These are phyloP conservation scores for Rhodotorula sp. DNA, from an alignment of 1,284 basidiomycete species.

Conservation along the genomic window DNA sequence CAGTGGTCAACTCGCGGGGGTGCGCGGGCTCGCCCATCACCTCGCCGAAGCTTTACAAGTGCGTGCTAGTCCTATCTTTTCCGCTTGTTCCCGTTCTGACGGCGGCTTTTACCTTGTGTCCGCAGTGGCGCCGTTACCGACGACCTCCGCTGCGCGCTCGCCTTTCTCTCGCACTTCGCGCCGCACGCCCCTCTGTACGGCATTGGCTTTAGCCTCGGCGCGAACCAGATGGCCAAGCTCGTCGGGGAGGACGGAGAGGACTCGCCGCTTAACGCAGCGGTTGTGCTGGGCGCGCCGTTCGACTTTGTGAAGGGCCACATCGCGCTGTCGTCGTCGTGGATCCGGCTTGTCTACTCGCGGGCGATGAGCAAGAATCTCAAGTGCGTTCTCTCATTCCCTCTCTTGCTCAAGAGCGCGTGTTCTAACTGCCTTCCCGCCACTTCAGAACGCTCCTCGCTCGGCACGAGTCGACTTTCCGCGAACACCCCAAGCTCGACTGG, in stretches of 20 bases:
- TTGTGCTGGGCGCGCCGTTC: slow-evolving; percentile 81
- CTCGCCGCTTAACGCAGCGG: slow-evolving; percentile 73
- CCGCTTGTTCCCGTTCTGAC: not conserved
- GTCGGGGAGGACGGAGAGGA: slow-evolving; percentile 74
- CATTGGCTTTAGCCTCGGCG: slow-evolving; percentile 90
- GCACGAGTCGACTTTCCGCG: slow-evolving; percentile 54
- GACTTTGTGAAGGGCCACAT: slow-evolving; percentile 60
- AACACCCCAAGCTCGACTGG: slow-evolving; percentile 41
- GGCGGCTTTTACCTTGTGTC: fast-evolving
- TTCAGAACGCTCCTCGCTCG: slow-evolving; percentile 62
- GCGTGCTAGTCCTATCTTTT: not conserved
- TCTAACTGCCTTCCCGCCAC: not conserved
- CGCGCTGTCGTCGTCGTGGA: slow-evolving; percentile 35
- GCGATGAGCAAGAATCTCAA: slow-evolving; percentile 46
- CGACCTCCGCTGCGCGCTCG: slow-evolving; percentile 69
- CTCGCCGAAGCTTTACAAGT: slow-evolving; percentile 41
- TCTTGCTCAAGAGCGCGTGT: not conserved
- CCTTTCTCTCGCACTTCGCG: slow-evolving; percentile 72
- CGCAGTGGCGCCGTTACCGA: slow-evolving; percentile 35
- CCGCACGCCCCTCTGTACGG: slow-evolving; percentile 81
- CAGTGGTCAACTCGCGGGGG: slow-evolving; percentile 88
- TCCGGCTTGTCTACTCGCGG: slow-evolving; percentile 41
- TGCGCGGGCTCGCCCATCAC: slow-evolving; percentile 55
- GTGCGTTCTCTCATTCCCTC: slow-evolving; percentile 5
- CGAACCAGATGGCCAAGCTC: slow-evolving; percentile 88